Percentiles rank a stretch among this genome's conserved stretches.
phyloP scores from a whole-genome alignment of 2,329 filamentous ascomycete species.

The Pestalotiopsis fici region DNA sequence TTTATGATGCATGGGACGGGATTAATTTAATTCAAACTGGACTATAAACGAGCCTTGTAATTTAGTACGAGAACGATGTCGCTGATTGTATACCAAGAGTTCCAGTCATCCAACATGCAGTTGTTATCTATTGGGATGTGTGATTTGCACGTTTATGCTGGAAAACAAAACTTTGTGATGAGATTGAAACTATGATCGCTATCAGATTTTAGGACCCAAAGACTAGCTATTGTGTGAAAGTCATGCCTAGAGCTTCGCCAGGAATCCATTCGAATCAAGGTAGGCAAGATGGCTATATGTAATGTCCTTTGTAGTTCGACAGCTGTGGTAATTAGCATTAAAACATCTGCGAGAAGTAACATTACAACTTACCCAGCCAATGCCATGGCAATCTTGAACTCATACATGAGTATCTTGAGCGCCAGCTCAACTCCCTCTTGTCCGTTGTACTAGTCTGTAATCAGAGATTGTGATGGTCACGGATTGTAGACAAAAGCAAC shows the following conservation, averaged over 20 bases:
- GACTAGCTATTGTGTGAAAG: neutral
- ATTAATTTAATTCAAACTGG: no score
- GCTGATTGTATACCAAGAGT: no score
- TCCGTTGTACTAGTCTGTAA: neutral
- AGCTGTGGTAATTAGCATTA: neutral
- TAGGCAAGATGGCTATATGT: neutral
- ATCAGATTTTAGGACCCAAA: no score
- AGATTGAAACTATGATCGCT: no score
- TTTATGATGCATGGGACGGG: neutral
- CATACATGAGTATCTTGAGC: neutral
- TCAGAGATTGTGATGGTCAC: neutral
- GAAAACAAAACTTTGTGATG: no score
- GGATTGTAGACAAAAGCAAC: neutral
- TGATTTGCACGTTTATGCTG: no score
- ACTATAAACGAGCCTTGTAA: no score
- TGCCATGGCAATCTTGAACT: neutral
- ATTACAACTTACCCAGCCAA: neutral
- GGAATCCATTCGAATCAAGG: neutral
- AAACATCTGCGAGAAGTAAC: fast-evolving
- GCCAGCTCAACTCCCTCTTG: neutral
- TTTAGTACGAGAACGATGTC: no score
- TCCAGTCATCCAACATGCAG: no score
- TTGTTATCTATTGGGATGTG: no score
- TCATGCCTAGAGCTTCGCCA: neutral
- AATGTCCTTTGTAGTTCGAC: neutral